Evolutionary conservation across 148 eudicot species (phyloP).

Genomic region (Polygonum aviculare): DNA sequence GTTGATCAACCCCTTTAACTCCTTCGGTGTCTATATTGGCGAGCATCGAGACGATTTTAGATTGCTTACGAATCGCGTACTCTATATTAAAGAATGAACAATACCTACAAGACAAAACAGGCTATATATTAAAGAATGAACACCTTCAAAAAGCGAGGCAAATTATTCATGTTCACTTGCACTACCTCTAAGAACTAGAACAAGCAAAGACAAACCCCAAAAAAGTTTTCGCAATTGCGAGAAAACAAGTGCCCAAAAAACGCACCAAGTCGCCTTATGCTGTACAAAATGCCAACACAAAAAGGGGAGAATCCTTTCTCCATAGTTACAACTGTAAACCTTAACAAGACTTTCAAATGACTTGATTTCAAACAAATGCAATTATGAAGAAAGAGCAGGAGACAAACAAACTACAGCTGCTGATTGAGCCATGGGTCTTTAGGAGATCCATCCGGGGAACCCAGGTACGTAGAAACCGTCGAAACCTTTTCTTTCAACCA

Average conservation of each 20-base stretch:
- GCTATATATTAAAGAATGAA: neutral
- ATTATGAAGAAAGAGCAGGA: neutral
- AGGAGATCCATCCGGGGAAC: slow-evolving; percentile 22
- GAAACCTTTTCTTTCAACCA: slow-evolving; percentile 49
- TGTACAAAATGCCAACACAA: neutral
- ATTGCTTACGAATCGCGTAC: too few relatives aligned
- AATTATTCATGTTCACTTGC: neutral
- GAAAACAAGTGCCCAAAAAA: slow-evolving; percentile 1
- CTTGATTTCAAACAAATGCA: neutral
- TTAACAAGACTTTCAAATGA: neutral
- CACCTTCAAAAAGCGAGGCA: slow-evolving; percentile 1
- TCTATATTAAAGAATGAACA: too few relatives aligned
- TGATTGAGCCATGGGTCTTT: slow-evolving; percentile 62
- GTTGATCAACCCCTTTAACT: slow-evolving; percentile 34
- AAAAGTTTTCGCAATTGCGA: neutral
- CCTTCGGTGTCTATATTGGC: slow-evolving; percentile 34
- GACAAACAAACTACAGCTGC: slow-evolving; percentile 26
- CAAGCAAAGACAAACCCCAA: neutral
- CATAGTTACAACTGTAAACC: neutral
- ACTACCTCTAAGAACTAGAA: neutral
- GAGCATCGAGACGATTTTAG: slow-evolving; percentile 28
- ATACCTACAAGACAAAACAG: neutral
- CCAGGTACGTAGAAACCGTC: slow-evolving; percentile 53
- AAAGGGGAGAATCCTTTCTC: neutral
- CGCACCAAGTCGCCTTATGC: neutral